Evolutionary conservation across 306 rosid species (phyloP).

Genomic region (Cyamopsis tetragonoloba): DNA sequence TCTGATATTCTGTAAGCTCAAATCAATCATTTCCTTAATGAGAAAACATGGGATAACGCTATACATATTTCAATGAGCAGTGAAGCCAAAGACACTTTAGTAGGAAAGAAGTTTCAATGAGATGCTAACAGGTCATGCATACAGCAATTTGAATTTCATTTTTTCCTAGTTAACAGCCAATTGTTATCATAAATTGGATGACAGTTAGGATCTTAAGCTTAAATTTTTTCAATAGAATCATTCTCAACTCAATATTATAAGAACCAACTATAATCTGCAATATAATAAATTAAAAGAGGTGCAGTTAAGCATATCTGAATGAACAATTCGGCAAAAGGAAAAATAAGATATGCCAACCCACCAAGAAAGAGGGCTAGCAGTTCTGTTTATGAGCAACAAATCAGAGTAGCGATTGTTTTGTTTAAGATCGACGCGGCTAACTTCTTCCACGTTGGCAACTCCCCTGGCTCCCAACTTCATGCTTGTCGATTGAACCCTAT

Average conservation of each 20-base stretch:
- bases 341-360: not conserved
- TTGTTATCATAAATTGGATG: not conserved
- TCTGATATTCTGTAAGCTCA: not conserved
- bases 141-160: not conserved
- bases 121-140: not conserved
- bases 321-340: not conserved
- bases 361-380: slow-evolving; percentile 15
- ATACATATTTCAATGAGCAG: not conserved
- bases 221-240: not conserved
- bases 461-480: slow-evolving; percentile 85
- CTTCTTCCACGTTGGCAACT: slow-evolving; percentile 56
- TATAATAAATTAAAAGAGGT: not conserved
- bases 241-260: not conserved
- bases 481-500: slow-evolving; percentile 58
- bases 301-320: not conserved
- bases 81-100: not conserved
- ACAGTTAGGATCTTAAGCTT: not conserved
- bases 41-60: not conserved
- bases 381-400: slow-evolving; percentile 80
- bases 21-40: not conserved
- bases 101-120: not conserved
- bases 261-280: slow-evolving; percentile 5
- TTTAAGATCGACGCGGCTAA: slow-evolving; percentile 60
- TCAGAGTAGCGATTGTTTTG: slow-evolving; percentile 55
- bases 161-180: not conserved